A percentile compares a stretch with the other conserved stretches of the same genome.
Conservation (phyloP, 805 yeast genomes). For the Cyberlindnera euphorbiiphila region DNA sequence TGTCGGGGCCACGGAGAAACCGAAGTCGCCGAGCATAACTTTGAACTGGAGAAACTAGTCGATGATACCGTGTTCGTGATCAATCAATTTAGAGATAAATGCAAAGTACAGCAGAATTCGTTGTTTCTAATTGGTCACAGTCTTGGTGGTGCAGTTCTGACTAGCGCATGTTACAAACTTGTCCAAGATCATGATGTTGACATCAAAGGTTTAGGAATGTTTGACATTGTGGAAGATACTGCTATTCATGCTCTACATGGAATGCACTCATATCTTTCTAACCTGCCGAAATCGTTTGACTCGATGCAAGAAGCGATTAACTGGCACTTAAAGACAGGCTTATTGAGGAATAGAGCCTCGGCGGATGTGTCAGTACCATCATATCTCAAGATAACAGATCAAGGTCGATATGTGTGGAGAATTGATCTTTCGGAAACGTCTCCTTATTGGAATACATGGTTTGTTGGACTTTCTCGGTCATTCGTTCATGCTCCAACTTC, state of each 20-base stretch:
- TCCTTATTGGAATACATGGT: constrained; percentile 83
- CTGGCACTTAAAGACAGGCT: constrained; percentile 66
- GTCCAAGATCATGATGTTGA: constrained; percentile 13
- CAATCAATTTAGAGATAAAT: constrained; percentile 31
- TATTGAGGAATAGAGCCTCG: constrained; percentile 53
- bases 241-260: constrained; percentile 66
- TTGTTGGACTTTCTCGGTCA: constrained; percentile 54
- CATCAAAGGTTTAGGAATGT: constrained; percentile 66
- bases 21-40: constrained; percentile 27
- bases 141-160: constrained; percentile 83
- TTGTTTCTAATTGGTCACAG: constrained; percentile 82
- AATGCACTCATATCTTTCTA: constrained; percentile 62
- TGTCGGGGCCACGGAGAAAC: constrained; percentile 82
- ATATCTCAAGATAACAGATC: constrained; percentile 35
- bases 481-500: constrained; percentile 52
- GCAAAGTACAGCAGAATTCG: constrained; percentile 23
- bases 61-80: constrained; percentile 56
- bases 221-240: constrained; percentile 94
- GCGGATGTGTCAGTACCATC: constrained; percentile 81
- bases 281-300: constrained; percentile 60
- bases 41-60: constrained; percentile 47
- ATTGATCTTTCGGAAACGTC: constrained; percentile 59
- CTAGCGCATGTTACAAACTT: constrained; percentile 42
- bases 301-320: constrained; percentile 58
- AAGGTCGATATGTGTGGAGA: constrained; percentile 48